These are phyloP conservation scores for Clarireedia sp. DNA, from an alignment of 2,329 filamentous ascomycete genomes.

Conservation along the genomic window DNA sequence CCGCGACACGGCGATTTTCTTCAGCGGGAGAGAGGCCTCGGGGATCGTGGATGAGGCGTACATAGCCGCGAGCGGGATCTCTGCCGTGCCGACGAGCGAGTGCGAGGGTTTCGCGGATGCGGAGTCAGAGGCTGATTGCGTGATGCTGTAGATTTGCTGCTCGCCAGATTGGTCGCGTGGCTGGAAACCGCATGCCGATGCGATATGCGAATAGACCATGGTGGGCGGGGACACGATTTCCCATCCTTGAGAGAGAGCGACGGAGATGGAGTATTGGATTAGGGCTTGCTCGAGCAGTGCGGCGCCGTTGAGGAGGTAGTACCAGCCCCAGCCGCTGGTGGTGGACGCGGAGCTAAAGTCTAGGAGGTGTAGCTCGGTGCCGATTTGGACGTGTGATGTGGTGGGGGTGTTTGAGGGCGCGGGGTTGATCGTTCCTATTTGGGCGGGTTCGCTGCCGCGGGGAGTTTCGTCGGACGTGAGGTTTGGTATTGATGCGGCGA, in stretches of 20 bases:
- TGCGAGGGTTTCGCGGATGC: constrained; percentile 55
- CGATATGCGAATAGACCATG: constrained; percentile 87
- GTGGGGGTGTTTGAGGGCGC: constrained; percentile 41
- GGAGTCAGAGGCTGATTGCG: constrained; percentile 56
- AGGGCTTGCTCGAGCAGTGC: constrained; percentile 93
- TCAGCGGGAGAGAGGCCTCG: constrained; percentile 60
- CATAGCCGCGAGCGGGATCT: constrained; percentile 91
- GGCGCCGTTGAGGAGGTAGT: constrained; percentile 86
- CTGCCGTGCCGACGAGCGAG: constrained; percentile 78
- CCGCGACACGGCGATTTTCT: constrained; percentile 76
- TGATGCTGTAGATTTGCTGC: constrained; percentile 80
- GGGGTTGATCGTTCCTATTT: constrained; percentile 75
- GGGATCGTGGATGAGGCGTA: constrained; percentile 66
- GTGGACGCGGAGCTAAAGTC: constrained; percentile 77
- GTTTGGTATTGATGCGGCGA: constrained; percentile 79
- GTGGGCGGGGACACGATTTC: constrained; percentile 74
- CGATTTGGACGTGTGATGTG: constrained; percentile 78
- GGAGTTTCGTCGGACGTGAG: constrained; percentile 73
- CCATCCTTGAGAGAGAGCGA: constrained; percentile 70
- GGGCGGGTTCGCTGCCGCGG: constrained; percentile 51
- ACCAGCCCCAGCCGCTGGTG: constrained; percentile 96
- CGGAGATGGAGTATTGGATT: constrained; percentile 72
- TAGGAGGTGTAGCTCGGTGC: constrained; percentile 75
- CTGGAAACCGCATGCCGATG: constrained; percentile 86
- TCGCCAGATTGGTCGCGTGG: constrained; percentile 85